Base-by-base conservation (phyloP, 495 filamentous ascomycete genomes). In the Penicillium odoratum region DNA sequence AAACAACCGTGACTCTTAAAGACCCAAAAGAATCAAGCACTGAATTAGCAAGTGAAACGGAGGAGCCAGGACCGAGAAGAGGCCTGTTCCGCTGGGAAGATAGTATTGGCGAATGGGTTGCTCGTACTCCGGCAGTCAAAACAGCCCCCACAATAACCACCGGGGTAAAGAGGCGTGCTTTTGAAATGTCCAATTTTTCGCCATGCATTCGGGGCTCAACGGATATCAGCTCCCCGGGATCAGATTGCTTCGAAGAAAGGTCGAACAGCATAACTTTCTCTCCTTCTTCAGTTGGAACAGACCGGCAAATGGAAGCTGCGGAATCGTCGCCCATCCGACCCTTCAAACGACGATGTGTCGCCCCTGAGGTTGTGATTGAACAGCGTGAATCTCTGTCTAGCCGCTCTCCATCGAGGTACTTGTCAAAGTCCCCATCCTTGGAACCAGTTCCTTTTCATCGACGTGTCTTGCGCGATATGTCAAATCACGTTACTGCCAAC, bases 21-120 rank as follows among this genome's bases (percentile, higher is more conserved):
- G 44, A 46, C 6, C 29, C 47, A 25, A 50, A 49, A 30, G 33
- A 57, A 15, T 40, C 48, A 8, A 52, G 48, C 26, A 48, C 51
- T 13, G 56, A 59, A 11, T 52, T 62, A 60, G 33, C 33, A 18
- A 34, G 70, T 57, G 51, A 67, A 59, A 25, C 53, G n/a, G 55
- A 57, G 7, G 34, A 51, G 31, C 53, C 57, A 31, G 51, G 48
- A 21, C 57, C 57, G 9, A 53, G 18, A 3, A 64, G 44, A 16
- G 71, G 67, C n/a, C 61, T 74, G 11, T 84, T 74, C 53, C 75
- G 77, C 45, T 84, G 81, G 80, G 81, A 84, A 61, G 79, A 82
- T 53, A 76, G 76, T 43, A 81, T 83, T 62, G 76, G 74, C 34
- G 81, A 83, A 56, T 83, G 81, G 81, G 74, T 83, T 46, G 74